Evolutionary conservation across 495 filamentous ascomycete species (phyloP), one percentile per base, ranked within the genome.

Genomic region (Saxophila tyrrhenica): DNA sequence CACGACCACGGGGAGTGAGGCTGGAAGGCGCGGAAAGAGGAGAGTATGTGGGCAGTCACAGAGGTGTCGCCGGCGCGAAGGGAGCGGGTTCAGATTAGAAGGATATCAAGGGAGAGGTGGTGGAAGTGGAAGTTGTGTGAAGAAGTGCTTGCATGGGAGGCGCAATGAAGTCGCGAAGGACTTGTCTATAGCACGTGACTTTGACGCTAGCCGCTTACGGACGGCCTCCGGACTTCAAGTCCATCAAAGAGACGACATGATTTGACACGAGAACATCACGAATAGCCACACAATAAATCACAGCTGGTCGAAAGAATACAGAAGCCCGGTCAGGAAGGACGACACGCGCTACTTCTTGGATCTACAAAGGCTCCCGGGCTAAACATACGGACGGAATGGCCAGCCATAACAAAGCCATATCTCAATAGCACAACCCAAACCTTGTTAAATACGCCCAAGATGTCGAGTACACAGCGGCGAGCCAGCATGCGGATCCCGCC

Each of bases 401-500:
- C 41, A 44, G 5, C 7, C 17, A 5, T 21, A 9, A 21, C 41
- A 3, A 44, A 5, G 5, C 3, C 41, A 44, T 21, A 21, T 44
- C 41, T 44, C 41, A 17, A 44, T 44, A 44, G n/a, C 41, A 44
- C 7, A n/a, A 44, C 7, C 41, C 5, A n/a, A 17, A 9, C 16
- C 8, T n/a, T 7, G n/a, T 44, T n/a, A 5, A n/a, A 17, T 3
- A 17, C 15, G 8, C 8, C 41, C 41, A 21, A 21, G 7, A 44
- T 53, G 55, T 35, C 51, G 23, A 47, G 43, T 19, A n/a, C 50
- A 15, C 55, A 48, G 21, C 23, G 59, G 29, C n/a, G 41, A 22
- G 54, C 25, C 51, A 57, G 35, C 11, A 62, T 83, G 48, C 64
- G 69, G n/a, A 70, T 73, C 61, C 71, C 71, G n/a, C 67, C 67